These are phyloP conservation scores for Peterozyma xylosa DNA, from an alignment of 805 yeast species.

Conservation along the genomic window DNA sequence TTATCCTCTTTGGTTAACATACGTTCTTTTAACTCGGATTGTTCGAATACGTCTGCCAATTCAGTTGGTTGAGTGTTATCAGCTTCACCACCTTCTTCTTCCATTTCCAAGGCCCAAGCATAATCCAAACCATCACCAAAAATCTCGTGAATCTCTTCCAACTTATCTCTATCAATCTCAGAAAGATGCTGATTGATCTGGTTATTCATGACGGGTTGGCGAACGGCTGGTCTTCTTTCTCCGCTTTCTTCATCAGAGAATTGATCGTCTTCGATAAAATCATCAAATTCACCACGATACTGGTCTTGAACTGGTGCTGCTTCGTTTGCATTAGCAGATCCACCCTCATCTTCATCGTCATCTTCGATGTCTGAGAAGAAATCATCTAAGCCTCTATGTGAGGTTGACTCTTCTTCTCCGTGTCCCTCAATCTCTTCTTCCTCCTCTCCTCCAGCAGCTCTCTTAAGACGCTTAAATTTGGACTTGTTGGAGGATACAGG, in stretches of 20 bases:
- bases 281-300: conserved; percentile 80
- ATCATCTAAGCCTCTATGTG: conserved; percentile 44
- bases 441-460: conserved; percentile 47
- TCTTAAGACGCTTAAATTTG: conserved; percentile 75
- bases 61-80: conserved; percentile 34
- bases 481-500: conserved; percentile 30
- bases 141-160: conserved; percentile 88
- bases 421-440: conserved; percentile 12
- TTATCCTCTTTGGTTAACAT: conserved; percentile 92
- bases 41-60: conserved; percentile 88
- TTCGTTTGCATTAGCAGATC: conserved; percentile 21
- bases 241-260: conserved; percentile 80
- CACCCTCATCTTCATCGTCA: conserved; percentile 16
- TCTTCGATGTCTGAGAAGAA: conserved; percentile 63
- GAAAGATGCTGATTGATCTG: conserved; percentile 17
- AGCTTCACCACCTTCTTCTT: conserved; percentile 45
- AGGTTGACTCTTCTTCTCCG: conserved; percentile 10
- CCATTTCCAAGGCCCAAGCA: conserved; percentile 94
- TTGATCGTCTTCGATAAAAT: conserved; percentile 96
- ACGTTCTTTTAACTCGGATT: conserved; percentile 83
- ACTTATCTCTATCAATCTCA: conserved; percentile 78
- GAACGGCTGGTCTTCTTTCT: conserved; percentile 26
- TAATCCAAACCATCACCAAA: conserved; percentile 97
- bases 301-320: conserved; percentile 15
- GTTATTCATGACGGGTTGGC: conserved; percentile 13